Evolutionary conservation across 306 rosid species (phyloP).

Genomic region (Rosa persica): DNA sequence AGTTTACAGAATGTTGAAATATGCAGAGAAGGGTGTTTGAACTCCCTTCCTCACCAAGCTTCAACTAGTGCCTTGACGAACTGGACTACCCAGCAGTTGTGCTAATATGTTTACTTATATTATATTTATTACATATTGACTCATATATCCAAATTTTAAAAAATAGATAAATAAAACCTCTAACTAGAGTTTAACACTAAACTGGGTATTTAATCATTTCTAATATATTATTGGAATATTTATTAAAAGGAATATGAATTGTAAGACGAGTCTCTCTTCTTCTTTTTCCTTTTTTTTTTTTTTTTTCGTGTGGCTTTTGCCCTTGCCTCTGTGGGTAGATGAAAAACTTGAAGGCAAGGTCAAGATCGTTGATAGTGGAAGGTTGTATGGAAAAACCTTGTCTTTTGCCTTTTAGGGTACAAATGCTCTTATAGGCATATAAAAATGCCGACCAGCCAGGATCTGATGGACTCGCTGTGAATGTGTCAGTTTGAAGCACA

Average conservation of each 20-base stretch:
- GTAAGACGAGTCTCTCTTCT: background rate
- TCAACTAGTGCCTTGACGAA: background rate
- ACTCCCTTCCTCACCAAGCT: background rate
- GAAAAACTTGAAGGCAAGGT: background rate
- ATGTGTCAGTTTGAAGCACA: conserved; percentile 16
- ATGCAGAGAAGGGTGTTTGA: background rate
- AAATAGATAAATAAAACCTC: background rate
- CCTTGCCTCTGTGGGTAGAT: background rate
- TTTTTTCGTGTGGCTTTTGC: background rate
- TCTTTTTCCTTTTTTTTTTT: background rate
- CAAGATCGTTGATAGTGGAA: background rate
- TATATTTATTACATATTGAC: background rate
- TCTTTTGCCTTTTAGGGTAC: background rate
- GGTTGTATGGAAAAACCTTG: background rate
- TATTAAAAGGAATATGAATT: background rate
- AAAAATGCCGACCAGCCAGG: conserved; percentile 16
- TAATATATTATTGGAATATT: background rate
- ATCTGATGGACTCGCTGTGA: conserved; percentile 8
- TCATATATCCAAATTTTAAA: background rate
- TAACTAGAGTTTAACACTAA: background rate
- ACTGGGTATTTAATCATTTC: background rate
- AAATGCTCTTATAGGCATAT: background rate
- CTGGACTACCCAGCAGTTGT: background rate
- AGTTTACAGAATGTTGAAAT: background rate
- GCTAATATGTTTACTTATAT: background rate